Base-by-base conservation (phyloP, 805 yeast species). In the Trichomonascus vanleenenianus region DNA sequence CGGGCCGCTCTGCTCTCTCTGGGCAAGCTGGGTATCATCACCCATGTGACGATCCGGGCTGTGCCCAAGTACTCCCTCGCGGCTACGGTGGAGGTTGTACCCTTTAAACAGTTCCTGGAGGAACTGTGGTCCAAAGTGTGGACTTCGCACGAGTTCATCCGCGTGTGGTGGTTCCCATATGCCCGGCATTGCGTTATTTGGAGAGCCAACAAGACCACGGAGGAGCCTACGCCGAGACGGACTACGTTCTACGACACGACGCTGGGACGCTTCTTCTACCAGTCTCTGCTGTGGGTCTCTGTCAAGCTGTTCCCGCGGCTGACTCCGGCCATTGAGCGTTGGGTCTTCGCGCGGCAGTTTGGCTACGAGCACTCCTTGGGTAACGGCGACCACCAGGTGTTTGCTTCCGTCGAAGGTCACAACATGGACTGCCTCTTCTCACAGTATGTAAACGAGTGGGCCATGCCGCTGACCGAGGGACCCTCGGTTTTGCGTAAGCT, bases 101-200 rank as follows among this genome's bases (percentile, higher is more conserved):
- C 78, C 22, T 87, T 91, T 57, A 83, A 83, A 19, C 77, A 86
- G 5, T 66, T 91, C 19, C 64, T 91, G 54, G 71, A 78, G 49
- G 66, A 67, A 48, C 47, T 53, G 11, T 87, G 95, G 87, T 86
- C 83, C 53, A 70, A 72, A 11, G 64, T 91, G 39, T 91, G 97
- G 95, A 77, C 85, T 2, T 79, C 86, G 40, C 75, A 87, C n/a
- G 98, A 91, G 66, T 91, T 79, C 59, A 83, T 88, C 39, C 78
- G 97, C 52, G 78, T 88, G 42, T 91, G 97, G 97, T 93, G 97
- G 97, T 93, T 84, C 64, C 97, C 98, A 1, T 93, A 91, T 63
- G 73, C 93, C 14, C 76, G 78, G 43, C 83, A 83, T 58, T 85
- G 95, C 69, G 79, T 88, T 30, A 69, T 88, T 41, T 91, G 97